Evolutionary conservation across 1,284 basidiomycete genomes (phyloP), one percentile per base, ranked within the genome.

Genomic region (Phenoliferia sp.): DNA sequence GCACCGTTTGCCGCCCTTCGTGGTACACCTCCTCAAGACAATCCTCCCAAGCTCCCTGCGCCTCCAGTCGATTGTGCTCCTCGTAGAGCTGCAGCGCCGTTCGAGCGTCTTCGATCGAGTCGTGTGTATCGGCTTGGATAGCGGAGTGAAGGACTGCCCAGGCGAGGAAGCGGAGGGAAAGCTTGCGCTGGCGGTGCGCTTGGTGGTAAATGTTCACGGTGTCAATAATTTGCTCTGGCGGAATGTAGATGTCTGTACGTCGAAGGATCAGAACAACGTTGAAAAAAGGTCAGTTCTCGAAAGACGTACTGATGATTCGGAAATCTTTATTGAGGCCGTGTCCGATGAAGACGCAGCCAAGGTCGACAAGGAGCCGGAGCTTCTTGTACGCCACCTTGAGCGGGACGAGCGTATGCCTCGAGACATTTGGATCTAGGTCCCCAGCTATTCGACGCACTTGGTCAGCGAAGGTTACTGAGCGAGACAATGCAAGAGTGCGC

Each of bases 261-360:
- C 55, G 59, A 10, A 33, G 29, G 28, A 58, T 59, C 58, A 35
- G 62, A 28, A 35, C 31, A 35, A 58, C 44, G 31, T 62, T 12
- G 55, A 26, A 52, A 34, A 16, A 68, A 62, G 48, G 39, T 29
- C n/a, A 1, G 57, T n/a, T 50, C 12, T 28, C 5, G 60, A 3
- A 9, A 44, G 6, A 82, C 91, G 77, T 74, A 94, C 93, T 99
- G 81, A 99, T 98, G 67, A 96, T 99, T 16, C 96, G 85, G 81
- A 99, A 98, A 79, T 99, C 96, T 78, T 98, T 98, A n/a, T 92
- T 90, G n/a, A 99, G 84, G 1, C 96, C 96, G 76, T 99, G 95
- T 0, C 96, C 96, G 64, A 99, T 90, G 76, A 99, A 99, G 70
- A 94, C 89, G 77, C 96, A 99, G 7, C 94, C 94, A 28, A 89